A percentile compares a stretch with the other conserved stretches of the same genome.
Conservation (phyloP, 179 eudicot genomes). For the Spinacia oleracea region DNA sequence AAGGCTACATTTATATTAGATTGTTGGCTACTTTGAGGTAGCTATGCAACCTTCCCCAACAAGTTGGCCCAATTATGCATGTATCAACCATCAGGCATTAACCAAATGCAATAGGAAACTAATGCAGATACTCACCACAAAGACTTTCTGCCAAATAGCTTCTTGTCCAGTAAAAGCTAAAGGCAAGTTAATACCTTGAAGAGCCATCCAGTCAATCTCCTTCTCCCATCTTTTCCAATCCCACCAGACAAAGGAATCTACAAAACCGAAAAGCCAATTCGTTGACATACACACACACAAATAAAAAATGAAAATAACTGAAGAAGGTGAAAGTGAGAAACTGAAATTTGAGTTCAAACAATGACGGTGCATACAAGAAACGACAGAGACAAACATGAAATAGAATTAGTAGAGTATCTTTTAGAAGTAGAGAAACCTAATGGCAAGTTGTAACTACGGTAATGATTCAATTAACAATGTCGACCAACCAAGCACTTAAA, state of each 20-base stretch:
- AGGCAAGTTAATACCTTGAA: conserved; percentile 95
- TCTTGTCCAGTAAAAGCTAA: conserved; percentile 97
- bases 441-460: neutral
- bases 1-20: neutral
- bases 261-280: conserved; percentile 18
- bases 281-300: neutral
- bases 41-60: neutral
- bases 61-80: neutral
- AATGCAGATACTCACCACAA: conserved; percentile 44
- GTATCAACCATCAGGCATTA: neutral
- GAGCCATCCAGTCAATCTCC: conserved; percentile 99
- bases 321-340: neutral
- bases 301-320: neutral
- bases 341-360: neutral
- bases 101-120: conserved; percentile 7
- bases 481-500: neutral
- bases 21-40: conserved; percentile 5
- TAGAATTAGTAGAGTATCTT: neutral
- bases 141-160: conserved; percentile 97
- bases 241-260: conserved; percentile 99
- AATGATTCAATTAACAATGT: neutral
- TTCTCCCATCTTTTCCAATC: conserved; percentile 99
- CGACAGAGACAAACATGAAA: neutral
- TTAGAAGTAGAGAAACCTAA: neutral
- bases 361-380: conserved; percentile 1